Evolutionary conservation across 2,329 filamentous ascomycete genomes (phyloP).

Genomic region (Aspergillus viridinutans): DNA sequence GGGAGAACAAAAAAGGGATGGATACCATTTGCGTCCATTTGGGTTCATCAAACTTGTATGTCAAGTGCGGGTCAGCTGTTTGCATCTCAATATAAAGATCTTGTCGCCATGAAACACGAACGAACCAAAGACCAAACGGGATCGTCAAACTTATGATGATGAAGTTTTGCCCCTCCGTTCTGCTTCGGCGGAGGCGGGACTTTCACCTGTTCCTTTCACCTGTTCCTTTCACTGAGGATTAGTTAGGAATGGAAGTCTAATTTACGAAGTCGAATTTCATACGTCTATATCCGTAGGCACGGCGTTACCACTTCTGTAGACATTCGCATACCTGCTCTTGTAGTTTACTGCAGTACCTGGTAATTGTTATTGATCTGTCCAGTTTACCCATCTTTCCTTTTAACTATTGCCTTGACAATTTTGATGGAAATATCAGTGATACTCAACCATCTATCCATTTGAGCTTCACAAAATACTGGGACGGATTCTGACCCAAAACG

Average conservation of each 20-base stretch:
- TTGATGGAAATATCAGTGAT: background rate
- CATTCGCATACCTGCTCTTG: background rate
- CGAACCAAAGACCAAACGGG: constrained; percentile 11
- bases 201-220: constrained; percentile 14
- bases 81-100: constrained; percentile 39
- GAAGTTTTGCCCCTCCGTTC: constrained; percentile 8
- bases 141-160: constrained; percentile 11
- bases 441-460: background rate
- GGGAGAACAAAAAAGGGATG: constrained; percentile 35
- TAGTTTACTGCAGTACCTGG: background rate
- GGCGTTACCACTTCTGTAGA: background rate
- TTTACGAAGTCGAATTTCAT: constrained; percentile 19
- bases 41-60: constrained; percentile 37
- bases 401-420: background rate
- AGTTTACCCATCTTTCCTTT: too few species aligned
- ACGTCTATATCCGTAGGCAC: background rate
- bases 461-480: background rate
- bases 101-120: constrained; percentile 31
- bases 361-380: background rate
- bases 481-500: too few species aligned
- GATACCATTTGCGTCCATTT: constrained; percentile 25
- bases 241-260: constrained; percentile 16
- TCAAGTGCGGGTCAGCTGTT: constrained; percentile 38
- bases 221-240: constrained; percentile 9
- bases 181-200: constrained; percentile 4